phyloP scores from a whole-genome alignment of 176 grass and related monocot species.

The Oryza meridionalis region DNA sequence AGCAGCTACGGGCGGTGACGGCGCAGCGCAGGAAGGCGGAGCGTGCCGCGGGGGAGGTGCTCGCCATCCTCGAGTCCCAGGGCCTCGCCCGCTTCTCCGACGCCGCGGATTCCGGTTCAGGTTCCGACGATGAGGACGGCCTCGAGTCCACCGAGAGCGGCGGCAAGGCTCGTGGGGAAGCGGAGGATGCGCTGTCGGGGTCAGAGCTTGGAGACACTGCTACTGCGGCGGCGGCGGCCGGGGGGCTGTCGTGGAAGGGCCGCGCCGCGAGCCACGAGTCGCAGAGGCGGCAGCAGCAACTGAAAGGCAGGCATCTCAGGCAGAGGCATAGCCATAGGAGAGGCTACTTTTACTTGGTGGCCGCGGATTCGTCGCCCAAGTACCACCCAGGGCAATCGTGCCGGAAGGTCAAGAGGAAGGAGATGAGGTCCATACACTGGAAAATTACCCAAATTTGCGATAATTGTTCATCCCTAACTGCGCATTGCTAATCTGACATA shows the following conservation, averaged over 20 bases:
- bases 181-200: constrained; percentile 65
- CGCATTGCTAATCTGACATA: constrained; percentile 16
- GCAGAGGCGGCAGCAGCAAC: constrained; percentile 39
- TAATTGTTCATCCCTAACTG: background rate
- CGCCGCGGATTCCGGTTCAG: constrained; percentile 54
- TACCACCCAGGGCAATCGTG: constrained; percentile 88
- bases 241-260: constrained; percentile 79
- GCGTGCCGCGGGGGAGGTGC: constrained; percentile 59
- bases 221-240: constrained; percentile 24
- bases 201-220: constrained; percentile 52
- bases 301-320: constrained; percentile 58
- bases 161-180: constrained; percentile 38
- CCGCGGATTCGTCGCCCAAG: constrained; percentile 72
- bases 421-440: constrained; percentile 53
- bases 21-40: constrained; percentile 70
- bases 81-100: constrained; percentile 59
- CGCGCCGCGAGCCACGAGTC: constrained; percentile 52
- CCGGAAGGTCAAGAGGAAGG: constrained; percentile 81
- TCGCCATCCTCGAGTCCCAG: constrained; percentile 70
- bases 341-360: constrained; percentile 49
- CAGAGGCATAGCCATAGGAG: constrained; percentile 63
- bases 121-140: constrained; percentile 33
- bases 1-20: constrained; percentile 47
- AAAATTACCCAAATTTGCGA: constrained; percentile 9
- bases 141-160: constrained; percentile 11